Evolutionary conservation across 768 basidiomycete species (phyloP), one percentile per base, ranked within the genome.

Genomic region (Kwoniella pini): DNA sequence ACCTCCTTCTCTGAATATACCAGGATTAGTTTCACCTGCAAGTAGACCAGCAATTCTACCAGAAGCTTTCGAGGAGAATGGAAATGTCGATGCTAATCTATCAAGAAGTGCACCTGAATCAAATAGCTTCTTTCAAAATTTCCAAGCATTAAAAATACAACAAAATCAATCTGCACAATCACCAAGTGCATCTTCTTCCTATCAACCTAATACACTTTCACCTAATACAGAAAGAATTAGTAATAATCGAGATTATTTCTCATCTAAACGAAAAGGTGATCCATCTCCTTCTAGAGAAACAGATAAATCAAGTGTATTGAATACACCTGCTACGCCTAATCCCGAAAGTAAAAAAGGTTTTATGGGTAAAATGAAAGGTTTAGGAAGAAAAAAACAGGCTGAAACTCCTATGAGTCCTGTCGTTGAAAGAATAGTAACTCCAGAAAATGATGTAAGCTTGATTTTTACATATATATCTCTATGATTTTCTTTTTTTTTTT

Each of bases 331-430:
- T 0, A 72, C 70, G 0, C 70, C 72, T 15, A 70, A 81, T 50
- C 24, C 45, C 12, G 48, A 33, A 31, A 50, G 31, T 19, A 50
- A 50, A 12, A 50, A 33, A 11, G 43, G 27, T n/a, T 77, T 93
- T 54, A 93, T 94, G 84, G 89, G 90, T 0, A 84, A 88, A 63
- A 77, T 93, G 60, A 89, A 87, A 76, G 86, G 80, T 54, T 84
- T 93, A 63, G 76, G 76, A 45, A 71, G 68, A 49, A 72, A 76
- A 46, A 70, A 74, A 64, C 58, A 54, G 42, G 42, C 50, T 33
- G 66, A 67, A 44, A 54, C 55, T 22, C 54, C 57, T 3, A 70
- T 72, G 68, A 42, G 48, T 17, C 62, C 72, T 22, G 67, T 73
- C 5, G 57, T 63, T 2, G 69, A 73, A 36, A 57, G 26, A 27